Evolutionary conservation across 2,329 filamentous ascomycete genomes (phyloP), one percentile per base, ranked within the genome.

Genomic region (Neonectria coccinea): DNA sequence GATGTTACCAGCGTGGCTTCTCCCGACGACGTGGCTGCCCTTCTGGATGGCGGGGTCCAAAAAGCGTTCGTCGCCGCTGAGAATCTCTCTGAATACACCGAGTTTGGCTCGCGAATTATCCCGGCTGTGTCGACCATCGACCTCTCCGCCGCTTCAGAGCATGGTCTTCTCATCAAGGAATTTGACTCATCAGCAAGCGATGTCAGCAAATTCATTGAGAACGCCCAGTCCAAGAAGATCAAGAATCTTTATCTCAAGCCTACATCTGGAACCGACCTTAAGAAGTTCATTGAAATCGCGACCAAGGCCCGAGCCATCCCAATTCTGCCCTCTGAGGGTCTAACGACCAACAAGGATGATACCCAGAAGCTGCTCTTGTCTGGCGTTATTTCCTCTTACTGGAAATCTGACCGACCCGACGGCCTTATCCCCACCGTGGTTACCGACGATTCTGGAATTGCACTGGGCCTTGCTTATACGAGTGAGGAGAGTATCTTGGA

Each of bases 401-500:
- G 94, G 80, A 90, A 87, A 67, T 93, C 92, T 42, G 96, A 99
- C 79, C 87, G 94, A 67, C 80, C 88, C 4, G 97, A 97, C 76
- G 91, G 92, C 9, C 85, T 99, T 9, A 89, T 97, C 70, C 91
- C 96, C 2, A 99, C 96, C 0, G 87, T 97, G 4, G 96, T 99
- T 8, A 94, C 92, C 1, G 93, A 99, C 76, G 93, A 97, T 83
- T 85, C 91, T 53, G 94, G 94, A 1, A 84, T 92, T 20, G 92
- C 93, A 9, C 83, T 99, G 14, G 96, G 96, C 1, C 82, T 99
- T 68, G 96, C 97, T 18, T 99, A 97, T 84, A 97, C 94, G 80
- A 97, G 92, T 75, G 89, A 92, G 67, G 92, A 97, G 79, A 98
- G 95, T 77, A 89, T 99, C 36, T 85, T 89, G 9, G 95, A 97